Base-by-base conservation (phyloP, 164 flowering plant genomes). In the Kalanchoe fedtschenkoi region DNA sequence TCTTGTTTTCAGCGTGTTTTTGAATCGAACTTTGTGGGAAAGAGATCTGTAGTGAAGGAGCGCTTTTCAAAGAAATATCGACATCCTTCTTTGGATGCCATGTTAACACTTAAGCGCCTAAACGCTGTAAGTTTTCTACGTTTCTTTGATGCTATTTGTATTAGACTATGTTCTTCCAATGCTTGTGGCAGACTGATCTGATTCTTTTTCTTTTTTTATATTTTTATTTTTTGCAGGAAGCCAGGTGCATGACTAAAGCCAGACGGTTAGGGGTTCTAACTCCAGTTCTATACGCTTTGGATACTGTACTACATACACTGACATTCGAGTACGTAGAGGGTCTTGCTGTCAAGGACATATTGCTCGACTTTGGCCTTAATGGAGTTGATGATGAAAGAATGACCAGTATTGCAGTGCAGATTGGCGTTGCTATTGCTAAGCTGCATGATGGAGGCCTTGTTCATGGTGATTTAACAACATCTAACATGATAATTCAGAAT, bases 391-490 rank as follows among this genome's bases (percentile, higher is more conserved):
- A 78, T 72, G 93, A 91, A 69, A 74, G 71, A 13, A 60, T 91
- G 74, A 71, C 78, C 58, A 84, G 83, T 70, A 82, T 91, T 58
- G 89, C 96, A 26, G 62, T 62, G 10, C 97, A 95, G 75, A 89
- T 91, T 66, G 97, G 99, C 21, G 73, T 69, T 69, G 87, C 96
- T 57, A 83, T 89, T 70, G 97, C 78, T 22, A 95, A 89, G 68
- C 60, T 95, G 33, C 97, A 95, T 72, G 97, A 95, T 71, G 96
- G 99, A 66, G 96, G 96, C 46, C 79, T 95, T 39, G 70, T 88
- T 72, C 99, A 91, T 71, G 99, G 99, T 16, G 97, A 95, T 67
- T 72, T 95, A 71, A 95, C 97, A 56, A 89, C 99, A 61, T 95
- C 99, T 58, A 95, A 95, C 78, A 87, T 91, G 96, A 72, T 95